These are phyloP conservation scores for Leccinum subtestaceum DNA, from an alignment of 768 basidiomycete genomes.

Conservation along the genomic window DNA sequence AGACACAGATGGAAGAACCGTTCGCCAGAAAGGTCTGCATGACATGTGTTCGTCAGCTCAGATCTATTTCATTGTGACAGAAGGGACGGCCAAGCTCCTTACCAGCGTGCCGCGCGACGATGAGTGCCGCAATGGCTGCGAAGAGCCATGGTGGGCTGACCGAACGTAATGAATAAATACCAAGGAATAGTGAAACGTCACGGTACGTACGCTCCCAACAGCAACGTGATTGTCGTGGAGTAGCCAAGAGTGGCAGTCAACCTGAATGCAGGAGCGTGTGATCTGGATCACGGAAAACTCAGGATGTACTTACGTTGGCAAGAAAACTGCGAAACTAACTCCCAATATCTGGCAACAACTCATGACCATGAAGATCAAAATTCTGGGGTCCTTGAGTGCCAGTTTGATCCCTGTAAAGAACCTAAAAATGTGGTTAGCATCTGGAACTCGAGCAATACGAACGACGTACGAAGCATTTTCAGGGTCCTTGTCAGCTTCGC, in stretches of 20 bases:
- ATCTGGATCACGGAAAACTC: background rate
- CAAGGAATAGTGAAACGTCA: background rate
- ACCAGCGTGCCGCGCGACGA: slow-evolving; percentile 58
- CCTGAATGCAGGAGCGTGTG: slow-evolving; percentile 26
- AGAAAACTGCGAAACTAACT: slow-evolving; percentile 62
- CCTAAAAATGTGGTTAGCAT: slow-evolving; percentile 5
- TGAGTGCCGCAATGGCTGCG: slow-evolving; percentile 45
- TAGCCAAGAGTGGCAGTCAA: slow-evolving; percentile 64
- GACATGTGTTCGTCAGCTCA: background rate
- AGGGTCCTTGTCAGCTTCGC: slow-evolving; percentile 63
- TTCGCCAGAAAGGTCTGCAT: background rate
- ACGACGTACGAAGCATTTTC: slow-evolving; percentile 51
- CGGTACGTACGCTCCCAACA: slow-evolving; percentile 54
- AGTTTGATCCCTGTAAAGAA: slow-evolving; percentile 36
- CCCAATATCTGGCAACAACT: slow-evolving; percentile 52
- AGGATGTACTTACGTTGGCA: slow-evolving; percentile 40
- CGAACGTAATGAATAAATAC: background rate
- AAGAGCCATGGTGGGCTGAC: slow-evolving; percentile 62
- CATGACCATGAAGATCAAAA: slow-evolving; percentile 53
- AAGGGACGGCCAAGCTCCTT: slow-evolving; percentile 1
- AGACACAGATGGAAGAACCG: background rate
- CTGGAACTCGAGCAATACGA: background rate
- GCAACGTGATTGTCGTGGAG: slow-evolving; percentile 54
- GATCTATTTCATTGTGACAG: background rate
- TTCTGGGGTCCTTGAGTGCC: slow-evolving; percentile 56